phyloP scores from a whole-genome alignment of 2,329 filamentous ascomycete genomes.

The Monilinia aucupariae region DNA sequence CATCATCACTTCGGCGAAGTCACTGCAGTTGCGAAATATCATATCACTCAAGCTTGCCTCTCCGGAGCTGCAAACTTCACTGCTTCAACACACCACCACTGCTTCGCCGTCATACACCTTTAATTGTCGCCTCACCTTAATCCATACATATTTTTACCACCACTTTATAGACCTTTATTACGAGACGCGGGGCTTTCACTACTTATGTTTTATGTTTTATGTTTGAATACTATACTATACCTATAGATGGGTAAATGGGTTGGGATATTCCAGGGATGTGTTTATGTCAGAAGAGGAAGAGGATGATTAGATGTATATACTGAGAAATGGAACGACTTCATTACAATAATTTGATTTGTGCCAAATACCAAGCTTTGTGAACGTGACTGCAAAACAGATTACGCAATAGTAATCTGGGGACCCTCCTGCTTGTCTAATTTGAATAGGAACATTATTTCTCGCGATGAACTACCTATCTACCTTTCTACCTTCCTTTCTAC shows the following conservation, averaged over 20 bases:
- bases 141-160: conserved; percentile 9
- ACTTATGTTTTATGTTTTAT: conserved; percentile 15
- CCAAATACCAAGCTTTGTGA: not conserved
- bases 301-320: conserved; percentile 12
- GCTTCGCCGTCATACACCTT: conserved; percentile 7
- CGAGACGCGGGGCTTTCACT: conserved; percentile 11
- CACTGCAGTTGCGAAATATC: not conserved
- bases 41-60: not conserved
- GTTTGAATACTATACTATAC: conserved; percentile 5
- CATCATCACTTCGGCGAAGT: conserved; percentile 1
- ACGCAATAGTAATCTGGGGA: no score
- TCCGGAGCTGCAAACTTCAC: not conserved
- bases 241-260: conserved; percentile 14
- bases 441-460: no score
- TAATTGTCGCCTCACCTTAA: conserved; percentile 12
- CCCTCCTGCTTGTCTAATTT: no score
- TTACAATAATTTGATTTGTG: not conserved
- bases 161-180: conserved; percentile 15
- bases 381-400: not conserved
- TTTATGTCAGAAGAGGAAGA: conserved; percentile 6
- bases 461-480: not conserved
- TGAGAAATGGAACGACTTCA: conserved; percentile 14
- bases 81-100: not conserved
- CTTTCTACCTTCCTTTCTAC: no score
- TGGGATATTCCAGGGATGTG: conserved; percentile 12